phyloP scores from a whole-genome alignment of 2,329 filamentous ascomycete species.

The Trichoderma lentiforme region DNA sequence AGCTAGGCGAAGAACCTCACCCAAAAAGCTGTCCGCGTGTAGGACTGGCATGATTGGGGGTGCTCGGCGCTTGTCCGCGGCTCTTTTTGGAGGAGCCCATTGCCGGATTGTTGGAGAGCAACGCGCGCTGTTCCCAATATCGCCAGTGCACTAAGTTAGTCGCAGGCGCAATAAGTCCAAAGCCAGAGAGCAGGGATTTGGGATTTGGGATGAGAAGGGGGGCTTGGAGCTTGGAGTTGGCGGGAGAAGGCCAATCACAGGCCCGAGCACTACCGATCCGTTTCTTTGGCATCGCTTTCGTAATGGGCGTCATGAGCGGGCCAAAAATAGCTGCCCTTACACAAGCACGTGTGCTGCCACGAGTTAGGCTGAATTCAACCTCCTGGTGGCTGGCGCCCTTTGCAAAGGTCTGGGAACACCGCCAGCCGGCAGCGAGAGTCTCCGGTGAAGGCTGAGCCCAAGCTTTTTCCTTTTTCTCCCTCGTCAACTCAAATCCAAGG shows the following conservation, averaged over 20 bases:
- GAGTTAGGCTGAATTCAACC: constrained; percentile 16
- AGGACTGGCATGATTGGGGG: constrained; percentile 1
- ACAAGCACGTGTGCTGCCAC: constrained; percentile 12
- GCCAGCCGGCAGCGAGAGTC: constrained; percentile 13
- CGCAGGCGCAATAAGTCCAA: not conserved
- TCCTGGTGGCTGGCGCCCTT: constrained; percentile 2
- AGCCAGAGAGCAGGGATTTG: not conserved
- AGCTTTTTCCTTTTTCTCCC: not conserved
- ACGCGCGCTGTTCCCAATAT: not conserved
- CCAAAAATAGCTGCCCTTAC: constrained; percentile 14
- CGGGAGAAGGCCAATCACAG: not conserved
- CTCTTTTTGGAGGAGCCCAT: constrained; percentile 9
- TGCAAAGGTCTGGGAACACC: constrained; percentile 5
- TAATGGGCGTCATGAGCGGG: constrained; percentile 6
- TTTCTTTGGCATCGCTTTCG: not conserved
- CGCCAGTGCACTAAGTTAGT: not conserved
- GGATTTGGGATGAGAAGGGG: not conserved
- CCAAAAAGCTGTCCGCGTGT: not conserved
- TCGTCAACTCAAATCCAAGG: not conserved
- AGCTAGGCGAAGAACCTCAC: not conserved
- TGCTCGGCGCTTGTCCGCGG: constrained; percentile 17
- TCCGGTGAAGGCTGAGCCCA: constrained; percentile 17
- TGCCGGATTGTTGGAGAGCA: not conserved
- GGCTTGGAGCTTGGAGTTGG: not conserved
- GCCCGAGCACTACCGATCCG: not conserved